Base-by-base conservation (phyloP, 495 filamentous ascomycete species). In the Neurospora sp. region DNA sequence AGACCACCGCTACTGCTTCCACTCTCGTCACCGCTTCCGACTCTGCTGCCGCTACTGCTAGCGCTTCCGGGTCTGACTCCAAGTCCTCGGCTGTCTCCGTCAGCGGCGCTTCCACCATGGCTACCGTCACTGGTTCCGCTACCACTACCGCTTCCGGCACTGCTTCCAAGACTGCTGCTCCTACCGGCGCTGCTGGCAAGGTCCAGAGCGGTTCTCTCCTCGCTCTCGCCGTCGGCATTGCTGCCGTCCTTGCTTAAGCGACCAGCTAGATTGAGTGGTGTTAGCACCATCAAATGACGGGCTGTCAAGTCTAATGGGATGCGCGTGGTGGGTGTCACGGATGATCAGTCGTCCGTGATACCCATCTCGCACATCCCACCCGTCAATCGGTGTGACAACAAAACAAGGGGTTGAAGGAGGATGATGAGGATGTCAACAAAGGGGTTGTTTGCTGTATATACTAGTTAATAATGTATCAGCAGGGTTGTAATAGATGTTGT, bases 181-280 rank as follows among this genome's bases (percentile, higher is more conserved):
- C 72, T 42, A 70, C 76, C 31, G 68, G 31, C 68, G 46, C 22
- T 5, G 74, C 74, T 41, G 53, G 53, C 53, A 65, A 65, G 53
- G 40, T 73, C 37, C 40, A 69, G 48, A 70, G 70, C 48, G 74
- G 75, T 16, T 68, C 69, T 71, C 38, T 77, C 27, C 16, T 75
- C 22, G 76, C 76, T 37, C 70, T 75, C 7, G 70, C 71, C 5
- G 71, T 73, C 37, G 76, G 76, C 59, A 65, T 75, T 16, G 74
- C 70, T 37, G 76, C 74, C 42, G 41, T 74, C 59, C 48, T 77
- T 35, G 74, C 72, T 48, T 77, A 75, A 73, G 53, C 53, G 53
- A 61, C 6, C 22, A 31, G 3, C 2, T 35, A 16, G 14, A 3
- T 0, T 27, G 9, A 20, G 20, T 22, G 46, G 46, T 22, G 1